Base-by-base conservation (phyloP, 768 basidiomycete species). In the Lentinus tigrinus region DNA sequence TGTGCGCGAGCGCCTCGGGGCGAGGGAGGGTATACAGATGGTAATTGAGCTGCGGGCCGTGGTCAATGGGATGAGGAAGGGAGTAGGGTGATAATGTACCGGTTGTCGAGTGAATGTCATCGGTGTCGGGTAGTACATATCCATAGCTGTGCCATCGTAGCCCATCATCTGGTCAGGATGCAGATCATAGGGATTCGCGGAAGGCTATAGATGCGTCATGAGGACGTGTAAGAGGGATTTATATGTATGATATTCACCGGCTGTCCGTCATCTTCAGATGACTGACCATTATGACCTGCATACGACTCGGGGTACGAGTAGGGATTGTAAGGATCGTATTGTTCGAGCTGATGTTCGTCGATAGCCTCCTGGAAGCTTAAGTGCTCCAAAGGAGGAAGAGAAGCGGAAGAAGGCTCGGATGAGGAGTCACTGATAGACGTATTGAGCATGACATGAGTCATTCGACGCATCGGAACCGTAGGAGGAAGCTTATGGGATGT, bases 21-120 rank as follows among this genome's bases (percentile, higher is more conserved):
- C 89, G 77, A 65, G 82, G 81, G 2, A 83, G 82, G 3, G 91
- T 88, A 75, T 99, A 99, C 28, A 98, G 81, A 63, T 98, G 93
- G 68, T 99, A 94, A 68, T 97, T 85, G 46, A 98, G 81, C 93
- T 96, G 68, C 42, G 52, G 53, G 16, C 19, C 26, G 26, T 23
- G 23, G 44, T 37, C 6, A 57, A 84, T 65, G 65, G 81, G 88
- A 2, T 80, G 79, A 74, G 37, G 77, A 73, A 21, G 73, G 62
- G 47, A 75, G 61, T 68, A 56, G 27, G 46, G 21, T 78, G 81
- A 65, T 84, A 27, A 60, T 61, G 47, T 65, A 60, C 57, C 68
- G 57, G 61, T 42, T 65, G 64, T 4, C 47, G 66, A 54, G 61
- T 75, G 65, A 21, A 66, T 71, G 55, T 52, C 56, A 60, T 56